These are phyloP conservation scores for Candida argentea DNA, from an alignment of 805 yeast genomes.

Conservation along the genomic window DNA sequence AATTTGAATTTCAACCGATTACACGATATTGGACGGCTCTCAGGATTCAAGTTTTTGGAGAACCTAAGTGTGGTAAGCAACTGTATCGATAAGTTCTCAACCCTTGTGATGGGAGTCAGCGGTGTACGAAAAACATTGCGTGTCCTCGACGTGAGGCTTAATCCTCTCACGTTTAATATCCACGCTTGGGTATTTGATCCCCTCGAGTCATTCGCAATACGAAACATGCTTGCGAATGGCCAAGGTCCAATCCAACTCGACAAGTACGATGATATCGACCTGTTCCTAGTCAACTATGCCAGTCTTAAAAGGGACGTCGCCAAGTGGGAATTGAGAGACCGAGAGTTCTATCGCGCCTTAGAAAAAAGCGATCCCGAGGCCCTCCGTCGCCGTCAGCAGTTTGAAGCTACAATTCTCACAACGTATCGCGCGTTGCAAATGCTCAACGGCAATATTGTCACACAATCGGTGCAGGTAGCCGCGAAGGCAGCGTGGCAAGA, in stretches of 20 bases:
- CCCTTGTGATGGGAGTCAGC: slow-evolving; percentile 20
- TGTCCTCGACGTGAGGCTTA: slow-evolving; percentile 39
- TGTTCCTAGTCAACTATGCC: slow-evolving; percentile 37
- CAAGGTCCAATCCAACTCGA: slow-evolving; percentile 33
- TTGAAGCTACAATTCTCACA: no score
- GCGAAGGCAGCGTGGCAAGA: no score
- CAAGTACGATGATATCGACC: slow-evolving; percentile 42
- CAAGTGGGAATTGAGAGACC: slow-evolving; percentile 33
- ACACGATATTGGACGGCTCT: slow-evolving; percentile 21
- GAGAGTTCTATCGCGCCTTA: no score
- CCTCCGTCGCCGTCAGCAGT: no score
- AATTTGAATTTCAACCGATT: slow-evolving; percentile 43
- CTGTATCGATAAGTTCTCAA: slow-evolving; percentile 23
- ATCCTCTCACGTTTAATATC: slow-evolving; percentile 35
- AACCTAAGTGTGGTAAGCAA: slow-evolving; percentile 38
- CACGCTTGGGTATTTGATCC: slow-evolving; percentile 48
- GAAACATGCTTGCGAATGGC: slow-evolving; percentile 6
- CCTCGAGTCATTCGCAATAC: slow-evolving; percentile 21
- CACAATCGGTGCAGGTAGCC: no score
- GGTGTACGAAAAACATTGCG: slow-evolving; percentile 22
- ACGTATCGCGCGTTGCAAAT: no score
- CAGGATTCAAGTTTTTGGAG: slow-evolving; percentile 22
- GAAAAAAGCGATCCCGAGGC: no score
- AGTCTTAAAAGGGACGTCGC: slow-evolving; percentile 26
- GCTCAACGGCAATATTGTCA: no score